These are phyloP conservation scores for Parathielavia appendiculata DNA, from an alignment of 495 filamentous ascomycete species.

Conservation along the genomic window DNA sequence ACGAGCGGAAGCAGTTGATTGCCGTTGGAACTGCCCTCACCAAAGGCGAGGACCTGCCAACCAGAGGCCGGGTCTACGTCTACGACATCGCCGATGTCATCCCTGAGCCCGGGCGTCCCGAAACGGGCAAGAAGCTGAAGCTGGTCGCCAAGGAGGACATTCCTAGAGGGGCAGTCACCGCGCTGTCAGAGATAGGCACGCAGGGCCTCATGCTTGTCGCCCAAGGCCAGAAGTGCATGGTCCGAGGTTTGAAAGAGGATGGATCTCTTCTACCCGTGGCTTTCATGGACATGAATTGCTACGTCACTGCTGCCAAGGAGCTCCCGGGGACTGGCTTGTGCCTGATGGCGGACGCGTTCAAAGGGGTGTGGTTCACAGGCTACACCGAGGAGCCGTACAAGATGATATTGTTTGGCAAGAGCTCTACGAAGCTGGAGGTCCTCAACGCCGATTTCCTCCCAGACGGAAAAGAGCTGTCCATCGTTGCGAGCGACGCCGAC, in stretches of 20 bases:
- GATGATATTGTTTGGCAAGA: slow-evolving; percentile 90
- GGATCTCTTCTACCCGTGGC: slow-evolving; percentile 85
- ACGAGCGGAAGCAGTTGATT: slow-evolving; percentile 74
- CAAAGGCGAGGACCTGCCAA: slow-evolving; percentile 82
- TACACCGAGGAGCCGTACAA: slow-evolving; percentile 94
- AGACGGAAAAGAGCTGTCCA: slow-evolving; percentile 72
- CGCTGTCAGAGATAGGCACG: slow-evolving; percentile 78
- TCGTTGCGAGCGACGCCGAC: slow-evolving; percentile 79
- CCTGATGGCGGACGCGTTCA: slow-evolving; percentile 80
- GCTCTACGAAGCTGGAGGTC: slow-evolving; percentile 66
- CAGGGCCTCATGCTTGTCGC: slow-evolving; percentile 87
- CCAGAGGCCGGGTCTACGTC: slow-evolving; percentile 80
- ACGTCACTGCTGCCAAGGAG: slow-evolving; percentile 75
- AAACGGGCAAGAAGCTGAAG: slow-evolving; percentile 79
- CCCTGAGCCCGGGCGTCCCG: slow-evolving; percentile 77
- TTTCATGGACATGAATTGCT: slow-evolving; percentile 96
- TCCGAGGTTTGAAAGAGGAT: slow-evolving; percentile 92
- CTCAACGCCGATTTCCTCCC: slow-evolving; percentile 84
- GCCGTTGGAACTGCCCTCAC: slow-evolving; percentile 78
- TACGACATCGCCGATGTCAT: slow-evolving; percentile 89
- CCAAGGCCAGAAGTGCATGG: slow-evolving; percentile 96
- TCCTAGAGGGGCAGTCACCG: slow-evolving; percentile 83
- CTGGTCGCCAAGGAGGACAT: slow-evolving; percentile 84
- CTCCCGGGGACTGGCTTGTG: slow-evolving; percentile 77
- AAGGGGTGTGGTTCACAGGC: slow-evolving; percentile 90